Percentiles rank a stretch among this genome's conserved stretches.
phyloP scores from a whole-genome alignment of 768 basidiomycete genomes.

The Lactarius vividus region DNA sequence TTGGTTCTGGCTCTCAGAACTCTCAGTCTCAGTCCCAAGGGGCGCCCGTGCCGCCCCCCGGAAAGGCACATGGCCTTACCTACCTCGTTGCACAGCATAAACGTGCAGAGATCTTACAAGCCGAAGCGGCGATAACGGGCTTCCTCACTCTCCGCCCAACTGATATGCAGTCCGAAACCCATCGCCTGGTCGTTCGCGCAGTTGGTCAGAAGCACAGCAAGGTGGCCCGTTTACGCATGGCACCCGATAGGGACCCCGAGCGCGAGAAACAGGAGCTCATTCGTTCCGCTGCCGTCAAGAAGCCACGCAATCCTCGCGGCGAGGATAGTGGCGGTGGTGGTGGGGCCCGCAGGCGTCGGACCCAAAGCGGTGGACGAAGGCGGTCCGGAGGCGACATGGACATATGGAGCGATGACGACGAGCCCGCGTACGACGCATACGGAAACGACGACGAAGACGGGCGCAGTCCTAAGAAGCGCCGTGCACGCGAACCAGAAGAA shows the following conservation, averaged over 20 bases:
- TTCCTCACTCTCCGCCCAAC: conserved; percentile 82
- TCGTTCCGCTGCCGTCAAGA: conserved; percentile 55
- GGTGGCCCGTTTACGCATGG: conserved; percentile 74
- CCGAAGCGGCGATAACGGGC: conserved; percentile 80
- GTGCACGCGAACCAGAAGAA: conserved; percentile 39
- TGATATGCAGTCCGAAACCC: conserved; percentile 87
- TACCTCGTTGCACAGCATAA: conserved; percentile 91
- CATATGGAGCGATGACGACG: conserved; percentile 70
- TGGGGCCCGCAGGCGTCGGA: conserved; percentile 44
- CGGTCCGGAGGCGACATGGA: conserved; percentile 40
- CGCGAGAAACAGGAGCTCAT: conserved; percentile 67
- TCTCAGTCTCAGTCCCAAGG: conserved; percentile 41
- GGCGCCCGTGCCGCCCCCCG: conserved; percentile 21
- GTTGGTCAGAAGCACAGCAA: conserved; percentile 85
- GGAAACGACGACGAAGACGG: conserved; percentile 45
- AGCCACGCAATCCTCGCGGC: conserved; percentile 57
- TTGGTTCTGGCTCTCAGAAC: conserved; percentile 47
- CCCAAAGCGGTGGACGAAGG: conserved; percentile 32
- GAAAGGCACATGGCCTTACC: conserved; percentile 71
- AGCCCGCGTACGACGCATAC: conserved; percentile 40
- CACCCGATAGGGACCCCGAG: conserved; percentile 77
- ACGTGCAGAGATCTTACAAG: conserved; percentile 79
- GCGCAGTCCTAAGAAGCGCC: conserved; percentile 44
- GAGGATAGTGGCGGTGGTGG: conserved; percentile 48
- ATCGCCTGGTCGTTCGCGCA: conserved; percentile 82